Conservation (phyloP, 768 basidiomycete genomes). For the Lyophyllum atratum region DNA sequence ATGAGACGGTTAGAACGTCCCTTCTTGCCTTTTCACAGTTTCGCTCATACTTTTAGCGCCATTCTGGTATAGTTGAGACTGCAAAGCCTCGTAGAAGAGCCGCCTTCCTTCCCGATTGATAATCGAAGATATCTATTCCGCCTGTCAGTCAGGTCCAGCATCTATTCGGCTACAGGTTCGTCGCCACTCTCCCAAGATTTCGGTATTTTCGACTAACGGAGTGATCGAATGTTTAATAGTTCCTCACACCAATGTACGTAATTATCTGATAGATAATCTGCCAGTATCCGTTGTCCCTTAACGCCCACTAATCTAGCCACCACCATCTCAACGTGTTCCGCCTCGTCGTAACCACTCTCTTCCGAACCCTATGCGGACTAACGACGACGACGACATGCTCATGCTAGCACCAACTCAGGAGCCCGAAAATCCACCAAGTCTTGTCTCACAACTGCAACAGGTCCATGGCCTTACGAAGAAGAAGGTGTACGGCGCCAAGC, state of each 20-base stretch:
- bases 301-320: conserved; percentile 13
- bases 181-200: conserved; percentile 9
- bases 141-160: conserved; percentile 40
- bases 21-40: neutral
- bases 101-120: conserved; percentile 44
- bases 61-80: conserved; percentile 35
- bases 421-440: conserved; percentile 38
- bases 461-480: conserved; percentile 73
- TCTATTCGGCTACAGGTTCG: conserved; percentile 28
- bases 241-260: conserved; percentile 34
- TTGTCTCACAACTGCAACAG: conserved; percentile 66
- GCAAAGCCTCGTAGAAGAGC: conserved; percentile 39
- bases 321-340: conserved; percentile 15
- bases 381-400: conserved; percentile 13
- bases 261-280: conserved; percentile 12
- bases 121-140: conserved; percentile 37
- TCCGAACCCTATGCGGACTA: conserved; percentile 21
- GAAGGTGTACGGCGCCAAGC: conserved; percentile 59
- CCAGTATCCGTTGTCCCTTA: conserved; percentile 14
- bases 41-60: conserved; percentile 8
- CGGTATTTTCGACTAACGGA: neutral
- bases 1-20: conserved; percentile 40
- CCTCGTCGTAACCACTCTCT: conserved; percentile 38
- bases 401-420: conserved; percentile 16
- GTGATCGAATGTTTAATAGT: conserved; percentile 8